Evolutionary conservation across 1,284 basidiomycete genomes (phyloP).

Genomic region (Ceratobasidium sp.): DNA sequence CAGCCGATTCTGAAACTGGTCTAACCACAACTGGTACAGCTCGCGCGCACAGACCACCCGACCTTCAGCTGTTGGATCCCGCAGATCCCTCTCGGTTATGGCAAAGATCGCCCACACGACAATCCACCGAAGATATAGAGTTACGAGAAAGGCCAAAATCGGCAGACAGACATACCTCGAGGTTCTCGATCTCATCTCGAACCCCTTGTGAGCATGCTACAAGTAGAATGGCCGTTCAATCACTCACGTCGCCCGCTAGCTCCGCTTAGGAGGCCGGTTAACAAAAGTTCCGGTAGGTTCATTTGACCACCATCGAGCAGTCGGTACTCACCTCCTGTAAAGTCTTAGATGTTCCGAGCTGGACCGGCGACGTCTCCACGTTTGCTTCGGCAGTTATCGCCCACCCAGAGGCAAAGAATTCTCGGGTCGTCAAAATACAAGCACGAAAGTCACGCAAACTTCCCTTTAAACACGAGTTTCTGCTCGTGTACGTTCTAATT

Average conservation of each 20-base stretch:
- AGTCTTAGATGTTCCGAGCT: constrained; percentile 27
- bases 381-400: constrained; percentile 22
- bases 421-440: constrained; percentile 16
- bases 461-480: constrained; percentile 25
- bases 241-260: background rate
- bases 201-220: background rate
- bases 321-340: background rate
- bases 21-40: background rate
- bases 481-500: constrained; percentile 6
- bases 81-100: background rate
- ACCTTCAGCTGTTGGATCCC: constrained; percentile 11
- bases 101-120: constrained; percentile 26
- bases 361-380: constrained; percentile 16
- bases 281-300: constrained; percentile 4
- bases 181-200: constrained; percentile 14
- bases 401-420: constrained; percentile 25
- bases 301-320: too few relatives aligned
- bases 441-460: constrained; percentile 26
- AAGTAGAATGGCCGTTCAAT: background rate
- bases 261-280: background rate
- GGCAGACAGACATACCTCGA: background rate
- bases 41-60: background rate
- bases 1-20: background rate
- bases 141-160: constrained; percentile 7
- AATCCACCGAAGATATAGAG: constrained; percentile 7